Conservation (phyloP, 2,329 filamentous ascomycete genomes). For the Arachnomyces sp. region DNA sequence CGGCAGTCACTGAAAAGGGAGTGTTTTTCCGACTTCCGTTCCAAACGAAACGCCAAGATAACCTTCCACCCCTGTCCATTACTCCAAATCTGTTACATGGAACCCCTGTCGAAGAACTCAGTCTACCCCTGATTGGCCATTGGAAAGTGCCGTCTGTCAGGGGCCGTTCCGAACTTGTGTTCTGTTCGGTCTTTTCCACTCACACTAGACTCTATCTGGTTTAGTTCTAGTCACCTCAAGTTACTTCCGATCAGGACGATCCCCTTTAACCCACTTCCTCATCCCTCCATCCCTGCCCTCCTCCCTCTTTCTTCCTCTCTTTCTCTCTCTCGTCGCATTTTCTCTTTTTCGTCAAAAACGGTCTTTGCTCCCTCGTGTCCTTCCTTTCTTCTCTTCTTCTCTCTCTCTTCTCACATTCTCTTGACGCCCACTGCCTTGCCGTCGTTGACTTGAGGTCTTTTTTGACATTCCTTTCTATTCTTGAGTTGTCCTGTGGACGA, state of each 20-base stretch:
- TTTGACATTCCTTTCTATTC: neutral
- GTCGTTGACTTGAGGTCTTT: slow-evolving; percentile 1
- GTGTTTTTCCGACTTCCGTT: no score
- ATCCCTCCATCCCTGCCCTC: slow-evolving; percentile 10
- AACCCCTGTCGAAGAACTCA: no score
- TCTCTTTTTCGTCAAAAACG: slow-evolving; percentile 10
- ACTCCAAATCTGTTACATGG: no score
- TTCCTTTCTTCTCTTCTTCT: slow-evolving; percentile 6
- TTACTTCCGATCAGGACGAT: neutral
- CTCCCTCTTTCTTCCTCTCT: slow-evolving; percentile 4
- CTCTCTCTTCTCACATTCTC: slow-evolving; percentile 2
- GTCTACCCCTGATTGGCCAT: no score
- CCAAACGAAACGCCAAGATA: no score
- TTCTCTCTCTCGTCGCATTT: slow-evolving; percentile 9
- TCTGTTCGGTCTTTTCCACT: no score
- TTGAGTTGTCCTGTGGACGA: neutral
- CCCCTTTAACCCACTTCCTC: slow-evolving; percentile 11
- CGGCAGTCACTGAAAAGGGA: no score
- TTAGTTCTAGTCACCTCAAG: no score
- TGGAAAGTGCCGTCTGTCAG: no score
- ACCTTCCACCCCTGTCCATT: no score
- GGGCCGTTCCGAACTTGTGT: no score
- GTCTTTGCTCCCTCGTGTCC: slow-evolving; percentile 10
- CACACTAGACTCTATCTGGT: no score
- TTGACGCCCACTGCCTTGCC: neutral